phyloP scores from a whole-genome alignment of 805 yeast species.

The Teunomyces cretensis region DNA sequence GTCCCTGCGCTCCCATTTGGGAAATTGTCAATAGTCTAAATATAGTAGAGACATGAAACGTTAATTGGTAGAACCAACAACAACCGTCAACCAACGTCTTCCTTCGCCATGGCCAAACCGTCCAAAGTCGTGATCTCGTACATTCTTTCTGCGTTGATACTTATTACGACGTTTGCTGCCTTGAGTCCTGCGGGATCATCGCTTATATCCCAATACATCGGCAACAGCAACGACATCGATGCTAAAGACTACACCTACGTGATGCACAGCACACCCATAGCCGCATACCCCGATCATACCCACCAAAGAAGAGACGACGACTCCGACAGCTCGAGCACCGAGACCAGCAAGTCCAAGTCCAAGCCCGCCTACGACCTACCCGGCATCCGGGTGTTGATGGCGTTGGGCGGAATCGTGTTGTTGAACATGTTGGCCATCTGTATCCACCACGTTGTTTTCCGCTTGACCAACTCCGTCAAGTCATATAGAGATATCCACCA shows the following conservation, averaged over 20 bases:
- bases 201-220: background rate
- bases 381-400: slow-evolving; percentile 34
- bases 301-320: background rate
- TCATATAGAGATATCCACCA: slow-evolving; percentile 2
- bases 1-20: background rate
- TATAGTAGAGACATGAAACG: background rate
- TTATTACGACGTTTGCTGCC: background rate
- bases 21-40: slow-evolving; percentile 3
- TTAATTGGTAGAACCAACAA: background rate
- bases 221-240: background rate
- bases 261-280: background rate
- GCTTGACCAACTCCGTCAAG: slow-evolving; percentile 1
- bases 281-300: background rate
- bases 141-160: background rate
- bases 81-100: background rate
- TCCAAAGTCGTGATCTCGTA: background rate
- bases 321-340: background rate
- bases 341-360: slow-evolving; percentile 1
- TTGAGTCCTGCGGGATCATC: background rate
- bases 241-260: background rate
- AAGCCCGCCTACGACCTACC: slow-evolving; percentile 16
- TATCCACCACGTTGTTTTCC: slow-evolving; percentile 34
- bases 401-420: slow-evolving; percentile 32
- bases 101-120: background rate
- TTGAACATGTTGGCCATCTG: slow-evolving; percentile 37